phyloP scores from a whole-genome alignment of 257 asterid species.

The Anisodus acutangulus region DNA sequence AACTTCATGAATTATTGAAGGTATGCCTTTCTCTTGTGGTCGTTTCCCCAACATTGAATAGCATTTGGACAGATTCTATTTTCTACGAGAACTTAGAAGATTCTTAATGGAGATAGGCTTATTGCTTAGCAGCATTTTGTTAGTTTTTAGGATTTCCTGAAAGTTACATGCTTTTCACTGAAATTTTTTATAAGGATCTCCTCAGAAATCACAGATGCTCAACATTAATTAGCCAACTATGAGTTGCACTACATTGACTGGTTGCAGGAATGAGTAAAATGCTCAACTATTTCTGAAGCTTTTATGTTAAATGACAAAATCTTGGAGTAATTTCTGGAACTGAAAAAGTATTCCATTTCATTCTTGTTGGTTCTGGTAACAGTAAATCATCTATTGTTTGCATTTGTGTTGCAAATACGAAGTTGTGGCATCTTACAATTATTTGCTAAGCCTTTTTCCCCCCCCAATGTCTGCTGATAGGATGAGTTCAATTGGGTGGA shows the following conservation, averaged over 20 bases:
- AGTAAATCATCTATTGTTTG: not conserved
- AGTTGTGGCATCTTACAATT: constrained; percentile 28
- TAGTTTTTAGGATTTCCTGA: not conserved
- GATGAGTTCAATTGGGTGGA: constrained; percentile 84
- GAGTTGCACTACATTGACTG: not conserved
- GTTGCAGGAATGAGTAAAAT: not conserved
- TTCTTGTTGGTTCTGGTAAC: constrained; percentile 1
- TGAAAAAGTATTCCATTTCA: not conserved
- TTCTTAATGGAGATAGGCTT: not conserved
- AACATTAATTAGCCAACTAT: not conserved
- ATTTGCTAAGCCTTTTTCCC: not conserved
- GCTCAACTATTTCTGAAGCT: not conserved
- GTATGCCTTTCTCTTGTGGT: constrained; percentile 42
- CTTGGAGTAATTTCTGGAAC: constrained; percentile 6
- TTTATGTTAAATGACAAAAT: not conserved
- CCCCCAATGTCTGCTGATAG: constrained; percentile 40
- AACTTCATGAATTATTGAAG: constrained; percentile 67
- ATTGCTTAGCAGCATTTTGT: not conserved
- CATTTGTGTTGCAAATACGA: not conserved
- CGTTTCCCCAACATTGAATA: not conserved
- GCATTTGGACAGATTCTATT: constrained; percentile 6
- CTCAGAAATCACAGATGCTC: not conserved
- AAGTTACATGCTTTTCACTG: not conserved
- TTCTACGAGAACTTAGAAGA: not conserved
- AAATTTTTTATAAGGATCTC: not conserved